Percentiles rank a stretch among this genome's conserved stretches.
Conservation (phyloP, 192 early-diverging fungal genomes). For the Gamsiella multidivaricata region DNA sequence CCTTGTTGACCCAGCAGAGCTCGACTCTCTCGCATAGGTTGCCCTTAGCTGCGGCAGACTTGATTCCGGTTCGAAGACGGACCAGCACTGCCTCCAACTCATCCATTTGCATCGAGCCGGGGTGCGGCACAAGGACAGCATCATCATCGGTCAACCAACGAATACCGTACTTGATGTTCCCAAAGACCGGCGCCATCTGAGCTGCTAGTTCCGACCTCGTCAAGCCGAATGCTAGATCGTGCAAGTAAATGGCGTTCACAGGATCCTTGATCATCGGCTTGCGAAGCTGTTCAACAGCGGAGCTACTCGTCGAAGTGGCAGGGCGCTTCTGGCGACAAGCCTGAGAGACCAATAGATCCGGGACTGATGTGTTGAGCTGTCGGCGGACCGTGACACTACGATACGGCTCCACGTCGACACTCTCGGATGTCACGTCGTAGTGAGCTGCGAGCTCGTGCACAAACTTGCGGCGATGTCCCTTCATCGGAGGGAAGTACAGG, state of each 20-base stretch:
- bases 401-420: conserved; percentile 83
- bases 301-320: conserved; percentile 7
- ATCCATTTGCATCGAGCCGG: conserved; percentile 59
- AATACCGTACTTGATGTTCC: conserved; percentile 52
- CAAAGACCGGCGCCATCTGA: conserved; percentile 60
- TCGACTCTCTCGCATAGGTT: conserved; percentile 55
- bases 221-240: conserved; percentile 64
- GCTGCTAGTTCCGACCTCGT: conserved; percentile 59
- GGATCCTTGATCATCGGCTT: conserved; percentile 59
- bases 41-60: conserved; percentile 40
- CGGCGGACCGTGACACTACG: conserved; percentile 76
- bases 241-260: conserved; percentile 69
- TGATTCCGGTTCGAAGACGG: conserved; percentile 53
- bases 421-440: conserved; percentile 78
- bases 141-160: conserved; percentile 67
- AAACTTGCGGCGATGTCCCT: conserved; percentile 71
- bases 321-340: conserved; percentile 56
- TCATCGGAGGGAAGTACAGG: conserved; percentile 77
- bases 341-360: conserved; percentile 41
- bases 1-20: conserved; percentile 68
- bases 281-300: conserved; percentile 43
- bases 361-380: conserved; percentile 45
- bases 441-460: conserved; percentile 77
- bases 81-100: conserved; percentile 61
- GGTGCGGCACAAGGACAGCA: conserved; percentile 57